Conservation (phyloP, 177 flowering plant species). For the Vitis hybrid region DNA sequence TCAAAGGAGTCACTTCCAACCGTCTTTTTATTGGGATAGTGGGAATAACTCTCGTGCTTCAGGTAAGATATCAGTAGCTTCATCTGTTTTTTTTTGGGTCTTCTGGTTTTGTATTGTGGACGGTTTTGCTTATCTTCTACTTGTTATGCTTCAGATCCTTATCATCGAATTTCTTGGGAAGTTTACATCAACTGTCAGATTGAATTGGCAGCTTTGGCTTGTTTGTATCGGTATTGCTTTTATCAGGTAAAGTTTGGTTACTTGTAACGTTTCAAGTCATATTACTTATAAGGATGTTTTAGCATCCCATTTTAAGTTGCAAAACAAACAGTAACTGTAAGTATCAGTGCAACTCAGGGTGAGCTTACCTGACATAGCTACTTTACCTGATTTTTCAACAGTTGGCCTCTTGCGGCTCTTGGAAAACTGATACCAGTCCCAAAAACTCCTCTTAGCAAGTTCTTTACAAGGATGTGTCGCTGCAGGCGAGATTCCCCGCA, state of each 20-base stretch:
- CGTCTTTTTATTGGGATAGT: slow-evolving; percentile 75
- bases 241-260: slow-evolving; percentile 49
- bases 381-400: slow-evolving; percentile 10
- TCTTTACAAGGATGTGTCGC: slow-evolving; percentile 5
- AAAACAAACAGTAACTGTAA: not conserved
- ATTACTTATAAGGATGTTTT: too few relatives aligned
- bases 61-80: slow-evolving; percentile 36
- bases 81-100: not conserved
- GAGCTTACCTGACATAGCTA: not conserved
- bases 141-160: slow-evolving; percentile 42
- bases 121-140: not conserved
- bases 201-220: slow-evolving; percentile 73
- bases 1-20: slow-evolving; percentile 66
- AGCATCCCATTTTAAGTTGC: not conserved
- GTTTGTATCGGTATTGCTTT: slow-evolving; percentile 56
- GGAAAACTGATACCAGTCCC: slow-evolving; percentile 60
- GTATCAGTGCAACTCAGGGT: not conserved
- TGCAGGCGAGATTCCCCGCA: not conserved
- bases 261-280: too few relatives aligned
- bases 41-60: slow-evolving; percentile 57
- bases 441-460: slow-evolving; percentile 25
- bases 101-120: not conserved
- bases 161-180: slow-evolving; percentile 80
- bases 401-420: slow-evolving; percentile 75
- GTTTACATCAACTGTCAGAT: slow-evolving; percentile 61